Evolutionary conservation across 352 stramenopile species (phyloP).

Genomic region (Phytopythium vexans): DNA sequence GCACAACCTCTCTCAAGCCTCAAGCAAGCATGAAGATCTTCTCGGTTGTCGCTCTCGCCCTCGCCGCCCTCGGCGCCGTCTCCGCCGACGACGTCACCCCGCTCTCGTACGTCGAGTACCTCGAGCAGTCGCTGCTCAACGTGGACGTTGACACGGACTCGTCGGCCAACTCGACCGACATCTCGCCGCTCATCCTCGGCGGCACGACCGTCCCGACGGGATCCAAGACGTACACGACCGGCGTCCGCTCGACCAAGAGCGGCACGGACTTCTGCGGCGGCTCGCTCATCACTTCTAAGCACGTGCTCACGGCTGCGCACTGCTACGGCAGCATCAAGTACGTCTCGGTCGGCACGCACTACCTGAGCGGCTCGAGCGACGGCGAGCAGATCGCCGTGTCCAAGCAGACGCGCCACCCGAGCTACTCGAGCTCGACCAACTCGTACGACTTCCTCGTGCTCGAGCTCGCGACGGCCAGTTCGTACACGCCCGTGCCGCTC

Average conservation of each 20-base stretch:
- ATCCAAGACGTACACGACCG: conserved; percentile 35
- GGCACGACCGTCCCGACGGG: conserved; percentile 33
- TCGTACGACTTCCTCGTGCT: conserved; percentile 59
- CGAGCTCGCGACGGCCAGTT: conserved; percentile 32
- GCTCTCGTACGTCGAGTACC: no score
- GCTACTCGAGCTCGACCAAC: conserved; percentile 22
- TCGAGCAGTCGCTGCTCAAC: no score
- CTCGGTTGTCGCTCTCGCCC: no score
- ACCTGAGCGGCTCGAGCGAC: conserved; percentile 33
- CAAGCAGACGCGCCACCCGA: conserved; percentile 45
- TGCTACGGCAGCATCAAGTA: conserved; percentile 38
- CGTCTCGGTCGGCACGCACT: conserved; percentile 57
- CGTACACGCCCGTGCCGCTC: conserved; percentile 29
- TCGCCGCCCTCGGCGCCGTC: no score
- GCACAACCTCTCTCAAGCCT: no score
- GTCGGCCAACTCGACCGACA: no score
- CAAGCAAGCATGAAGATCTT: no score
- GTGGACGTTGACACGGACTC: no score
- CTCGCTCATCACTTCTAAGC: conserved; percentile 49
- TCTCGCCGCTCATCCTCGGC: conserved; percentile 40
- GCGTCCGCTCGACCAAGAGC: conserved; percentile 17
- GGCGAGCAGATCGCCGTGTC: conserved; percentile 45
- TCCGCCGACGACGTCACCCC: no score
- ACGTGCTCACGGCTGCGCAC: conserved; percentile 46
- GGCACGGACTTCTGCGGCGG: conserved; percentile 49